phyloP scores from a whole-genome alignment of 192 early-diverging fungal species.

The Rhizophagus sp. region DNA sequence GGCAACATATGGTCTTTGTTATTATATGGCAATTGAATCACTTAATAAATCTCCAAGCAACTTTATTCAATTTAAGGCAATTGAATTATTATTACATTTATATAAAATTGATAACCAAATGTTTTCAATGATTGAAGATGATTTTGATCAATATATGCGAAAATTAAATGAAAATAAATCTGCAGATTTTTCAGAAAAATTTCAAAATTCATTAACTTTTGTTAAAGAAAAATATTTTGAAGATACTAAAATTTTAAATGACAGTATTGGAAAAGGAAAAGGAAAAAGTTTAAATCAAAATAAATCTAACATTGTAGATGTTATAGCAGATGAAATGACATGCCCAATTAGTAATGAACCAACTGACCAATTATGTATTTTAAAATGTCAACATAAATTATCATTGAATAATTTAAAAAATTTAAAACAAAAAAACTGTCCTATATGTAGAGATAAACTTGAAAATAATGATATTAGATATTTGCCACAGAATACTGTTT shows the following conservation, averaged over 20 bases:
- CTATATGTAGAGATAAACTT: not conserved
- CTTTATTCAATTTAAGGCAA: no score
- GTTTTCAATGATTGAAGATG: not conserved
- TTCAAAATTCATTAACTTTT: no score
- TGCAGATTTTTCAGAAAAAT: no score
- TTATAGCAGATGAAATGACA: not conserved
- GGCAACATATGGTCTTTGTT: not conserved
- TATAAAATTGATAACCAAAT: not conserved
- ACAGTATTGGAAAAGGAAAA: no score
- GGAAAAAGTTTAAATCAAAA: no score
- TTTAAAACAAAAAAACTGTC: not conserved
- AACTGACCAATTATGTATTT: not conserved
- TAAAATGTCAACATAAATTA: not conserved
- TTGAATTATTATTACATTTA: not conserved
- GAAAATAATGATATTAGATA: not conserved
- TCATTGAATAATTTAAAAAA: not conserved
- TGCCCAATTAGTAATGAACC: not conserved
- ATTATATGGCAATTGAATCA: not conserved
- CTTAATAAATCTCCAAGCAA: no score
- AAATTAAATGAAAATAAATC: not conserved
- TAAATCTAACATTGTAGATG: not conserved
- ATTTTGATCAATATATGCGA: not conserved
- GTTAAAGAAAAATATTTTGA: no score
- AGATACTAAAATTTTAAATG: no score
- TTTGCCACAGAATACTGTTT: not conserved